Conservation (phyloP, 345 rosid species). For the Brassica incana region DNA sequence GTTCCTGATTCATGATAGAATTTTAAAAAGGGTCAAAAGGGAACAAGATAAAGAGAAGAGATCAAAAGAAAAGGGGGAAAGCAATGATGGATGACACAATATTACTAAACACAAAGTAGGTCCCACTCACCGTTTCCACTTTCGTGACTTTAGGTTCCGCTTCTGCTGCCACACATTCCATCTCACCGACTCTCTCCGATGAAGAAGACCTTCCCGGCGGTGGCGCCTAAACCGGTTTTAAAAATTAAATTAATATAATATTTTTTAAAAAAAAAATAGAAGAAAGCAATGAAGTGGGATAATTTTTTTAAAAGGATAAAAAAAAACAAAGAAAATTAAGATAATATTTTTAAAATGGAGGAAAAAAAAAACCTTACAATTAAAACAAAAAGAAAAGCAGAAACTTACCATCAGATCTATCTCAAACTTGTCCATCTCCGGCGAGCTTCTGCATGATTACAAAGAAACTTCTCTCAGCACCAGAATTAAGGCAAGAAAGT, state of each 20-base stretch:
- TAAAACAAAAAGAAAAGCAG: neutral
- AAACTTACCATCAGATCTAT: conserved; percentile 97
- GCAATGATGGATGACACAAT: conserved; percentile 28
- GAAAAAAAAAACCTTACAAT: neutral
- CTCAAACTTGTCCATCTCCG: conserved; percentile 65
- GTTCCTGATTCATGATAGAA: conserved; percentile 48
- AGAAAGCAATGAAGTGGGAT: neutral
- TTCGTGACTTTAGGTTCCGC: conserved; percentile 44
- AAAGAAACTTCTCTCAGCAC: neutral
- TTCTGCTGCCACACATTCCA: conserved; percentile 49
- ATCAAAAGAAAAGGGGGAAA: neutral
- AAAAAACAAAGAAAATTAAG: neutral
- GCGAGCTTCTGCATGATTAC: conserved; percentile 35
- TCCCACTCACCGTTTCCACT: conserved; percentile 66
- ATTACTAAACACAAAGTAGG: conserved; percentile 31
- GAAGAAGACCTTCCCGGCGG: conserved; percentile 79
- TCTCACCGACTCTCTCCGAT: conserved; percentile 73
- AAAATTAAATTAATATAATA: neutral
- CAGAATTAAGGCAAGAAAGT: neutral
- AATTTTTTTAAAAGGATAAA: neutral
- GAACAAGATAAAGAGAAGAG: conserved; percentile 28
- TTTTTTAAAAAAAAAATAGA: neutral
- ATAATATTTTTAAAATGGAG: neutral
- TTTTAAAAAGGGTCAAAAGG: neutral
- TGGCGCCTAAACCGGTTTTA: conserved; percentile 57